A percentile compares a stretch with the other conserved stretches of the same genome.
These are phyloP conservation scores for Irpex sp. DNA, from an alignment of 1,284 basidiomycete species.

Conservation along the genomic window DNA sequence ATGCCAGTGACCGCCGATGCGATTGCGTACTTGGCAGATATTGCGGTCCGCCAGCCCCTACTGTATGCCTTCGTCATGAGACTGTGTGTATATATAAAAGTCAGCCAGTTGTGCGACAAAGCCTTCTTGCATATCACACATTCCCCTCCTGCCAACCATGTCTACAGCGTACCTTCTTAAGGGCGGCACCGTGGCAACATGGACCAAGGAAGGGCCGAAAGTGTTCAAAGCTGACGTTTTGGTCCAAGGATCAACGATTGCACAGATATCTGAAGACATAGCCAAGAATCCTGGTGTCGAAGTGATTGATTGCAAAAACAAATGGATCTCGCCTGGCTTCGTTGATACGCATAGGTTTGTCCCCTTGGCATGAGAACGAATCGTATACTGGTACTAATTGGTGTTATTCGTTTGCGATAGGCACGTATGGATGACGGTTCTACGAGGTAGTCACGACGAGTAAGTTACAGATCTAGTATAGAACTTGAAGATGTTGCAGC, in stretches of 20 bases:
- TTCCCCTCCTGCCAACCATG: not conserved
- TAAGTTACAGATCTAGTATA: conserved; percentile 12
- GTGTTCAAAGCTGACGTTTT: conserved; percentile 28
- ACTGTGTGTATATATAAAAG: no score
- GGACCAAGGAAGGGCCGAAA: conserved; percentile 19
- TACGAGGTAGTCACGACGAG: conserved; percentile 28
- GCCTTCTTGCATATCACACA: no score
- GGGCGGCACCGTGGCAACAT: conserved; percentile 27
- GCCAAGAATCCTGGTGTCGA: conserved; percentile 18
- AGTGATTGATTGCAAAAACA: conserved; percentile 26
- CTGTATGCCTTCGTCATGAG: no score
- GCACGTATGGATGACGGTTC: conserved; percentile 29
- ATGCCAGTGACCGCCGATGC: no score
- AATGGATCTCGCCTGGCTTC: conserved; percentile 31
- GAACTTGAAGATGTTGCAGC: no score
- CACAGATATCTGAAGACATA: conserved; percentile 22
- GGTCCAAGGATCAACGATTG: conserved; percentile 23
- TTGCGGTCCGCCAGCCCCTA: no score
- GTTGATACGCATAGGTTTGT: conserved; percentile 30
- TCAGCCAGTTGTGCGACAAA: no score
- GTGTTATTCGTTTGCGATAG: conserved; percentile 10
- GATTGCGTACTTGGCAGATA: no score
- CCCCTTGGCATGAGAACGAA: not conserved
- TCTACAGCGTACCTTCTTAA: conserved; percentile 22
- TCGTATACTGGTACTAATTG: not conserved